Evolutionary conservation across 139 green algal genomes (phyloP).

Genomic region (Bryopsis sp.): DNA sequence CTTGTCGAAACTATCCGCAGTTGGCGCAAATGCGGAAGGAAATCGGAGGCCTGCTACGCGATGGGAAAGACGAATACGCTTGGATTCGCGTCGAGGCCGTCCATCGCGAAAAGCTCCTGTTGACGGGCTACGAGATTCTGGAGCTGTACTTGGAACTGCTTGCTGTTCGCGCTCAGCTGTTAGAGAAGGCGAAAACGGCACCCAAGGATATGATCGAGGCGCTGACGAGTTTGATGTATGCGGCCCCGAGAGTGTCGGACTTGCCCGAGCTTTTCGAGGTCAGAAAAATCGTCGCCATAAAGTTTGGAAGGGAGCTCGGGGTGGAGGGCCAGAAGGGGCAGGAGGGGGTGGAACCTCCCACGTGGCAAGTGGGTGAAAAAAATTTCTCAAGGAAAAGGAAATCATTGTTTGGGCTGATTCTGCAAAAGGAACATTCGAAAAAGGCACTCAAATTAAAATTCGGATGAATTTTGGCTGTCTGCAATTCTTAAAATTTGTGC

Average conservation of each 20-base stretch:
- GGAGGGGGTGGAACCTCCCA: neutral
- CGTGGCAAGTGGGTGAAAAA: constrained; percentile 3
- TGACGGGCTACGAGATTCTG: constrained; percentile 72
- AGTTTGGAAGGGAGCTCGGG: constrained; percentile 9
- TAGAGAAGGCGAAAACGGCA: constrained; percentile 54
- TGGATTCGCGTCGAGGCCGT: constrained; percentile 80
- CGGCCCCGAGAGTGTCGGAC: constrained; percentile 41
- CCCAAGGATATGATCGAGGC: constrained; percentile 64
- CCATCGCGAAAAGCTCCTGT: constrained; percentile 57
- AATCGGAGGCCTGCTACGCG: constrained; percentile 59
- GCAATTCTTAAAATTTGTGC: too few species aligned
- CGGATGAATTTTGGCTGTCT: too few species aligned
- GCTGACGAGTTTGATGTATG: constrained; percentile 46
- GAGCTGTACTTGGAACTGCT: constrained; percentile 90
- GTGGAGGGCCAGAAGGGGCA: neutral
- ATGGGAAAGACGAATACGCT: constrained; percentile 64
- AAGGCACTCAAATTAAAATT: too few species aligned
- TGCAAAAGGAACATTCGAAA: too few species aligned
- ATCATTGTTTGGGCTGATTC: too few species aligned
- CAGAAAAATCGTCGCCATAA: constrained; percentile 33
- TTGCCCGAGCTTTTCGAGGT: constrained; percentile 56
- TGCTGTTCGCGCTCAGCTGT: constrained; percentile 56
- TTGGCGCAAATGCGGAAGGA: constrained; percentile 54
- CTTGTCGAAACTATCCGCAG: constrained; percentile 27
- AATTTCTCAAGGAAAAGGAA: too few species aligned